Evolutionary conservation across 1,284 basidiomycete genomes (phyloP).

Genomic region (Schizophyllum amplum): DNA sequence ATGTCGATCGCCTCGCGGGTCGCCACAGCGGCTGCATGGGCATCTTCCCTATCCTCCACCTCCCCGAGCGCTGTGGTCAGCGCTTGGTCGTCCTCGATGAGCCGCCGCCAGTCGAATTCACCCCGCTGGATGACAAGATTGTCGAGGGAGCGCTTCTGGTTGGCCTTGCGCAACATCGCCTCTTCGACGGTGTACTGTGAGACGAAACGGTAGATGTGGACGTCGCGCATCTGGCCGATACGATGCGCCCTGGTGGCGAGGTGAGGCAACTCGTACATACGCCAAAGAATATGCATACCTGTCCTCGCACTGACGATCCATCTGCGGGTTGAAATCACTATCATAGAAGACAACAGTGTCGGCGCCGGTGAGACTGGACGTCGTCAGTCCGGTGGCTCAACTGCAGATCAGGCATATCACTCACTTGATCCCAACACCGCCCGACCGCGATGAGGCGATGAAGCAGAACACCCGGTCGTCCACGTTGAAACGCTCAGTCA

Average conservation of each 20-base stretch:
- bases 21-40: slow-evolving; percentile 72
- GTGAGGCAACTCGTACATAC: not conserved
- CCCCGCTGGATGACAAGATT: slow-evolving; percentile 92
- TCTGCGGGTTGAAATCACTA: slow-evolving; percentile 96
- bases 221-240: slow-evolving; percentile 95
- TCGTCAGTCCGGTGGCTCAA: slow-evolving; percentile 3
- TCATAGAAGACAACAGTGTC: slow-evolving; percentile 97
- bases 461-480: slow-evolving; percentile 89
- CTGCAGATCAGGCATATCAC: not conserved
- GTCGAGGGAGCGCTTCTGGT: slow-evolving; percentile 90
- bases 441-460: slow-evolving; percentile 89
- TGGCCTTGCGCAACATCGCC: slow-evolving; percentile 92
- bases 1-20: slow-evolving; percentile 64
- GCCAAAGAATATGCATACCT: slow-evolving; percentile 38
- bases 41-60: slow-evolving; percentile 86
- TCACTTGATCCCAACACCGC: slow-evolving; percentile 94
- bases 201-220: slow-evolving; percentile 95
- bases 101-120: slow-evolving; percentile 89
- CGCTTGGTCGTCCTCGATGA: slow-evolving; percentile 53
- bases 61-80: slow-evolving; percentile 58
- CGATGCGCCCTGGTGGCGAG: slow-evolving; percentile 63
- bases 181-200: slow-evolving; percentile 93
- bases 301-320: slow-evolving; percentile 97
- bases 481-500: slow-evolving; percentile 95
- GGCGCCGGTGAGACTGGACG: slow-evolving; percentile 80